A percentile compares a stretch with the other conserved stretches of the same genome.
Conservation (phyloP, 2,329 filamentous ascomycete species). For the Cytospora piceicola region DNA sequence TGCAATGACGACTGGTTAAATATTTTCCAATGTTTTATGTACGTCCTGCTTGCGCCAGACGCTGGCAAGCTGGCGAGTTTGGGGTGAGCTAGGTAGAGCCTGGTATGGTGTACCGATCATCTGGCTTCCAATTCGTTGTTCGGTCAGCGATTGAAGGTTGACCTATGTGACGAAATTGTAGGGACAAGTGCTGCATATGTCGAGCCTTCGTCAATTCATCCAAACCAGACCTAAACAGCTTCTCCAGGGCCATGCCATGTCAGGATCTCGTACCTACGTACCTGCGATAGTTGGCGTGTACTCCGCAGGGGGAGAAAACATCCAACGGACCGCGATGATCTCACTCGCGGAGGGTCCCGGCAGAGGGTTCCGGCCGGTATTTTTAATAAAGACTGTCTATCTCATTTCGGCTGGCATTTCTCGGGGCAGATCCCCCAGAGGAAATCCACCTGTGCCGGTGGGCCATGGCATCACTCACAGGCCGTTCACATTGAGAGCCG, state of each 20-base stretch:
- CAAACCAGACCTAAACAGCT: not conserved
- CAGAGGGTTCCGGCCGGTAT: conserved; percentile 6
- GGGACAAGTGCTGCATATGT: not conserved
- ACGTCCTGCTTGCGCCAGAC: not conserved
- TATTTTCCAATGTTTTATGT: not conserved
- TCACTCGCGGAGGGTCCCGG: conserved; percentile 2
- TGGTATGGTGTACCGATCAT: conserved; percentile 6
- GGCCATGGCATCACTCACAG: not conserved
- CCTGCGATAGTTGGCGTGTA: not conserved
- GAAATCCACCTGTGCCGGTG: conserved; percentile 28
- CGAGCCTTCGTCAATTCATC: too few relatives aligned
- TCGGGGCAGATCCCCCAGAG: conserved; percentile 30
- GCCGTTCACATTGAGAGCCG: not conserved
- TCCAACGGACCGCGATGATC: not conserved
- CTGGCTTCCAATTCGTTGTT: conserved; percentile 23
- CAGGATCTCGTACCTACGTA: too few relatives aligned
- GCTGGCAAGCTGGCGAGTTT: not conserved
- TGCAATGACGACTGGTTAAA: conserved; percentile 5
- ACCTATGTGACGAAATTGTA: conserved; percentile 19
- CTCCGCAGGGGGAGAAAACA: not conserved
- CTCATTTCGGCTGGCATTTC: conserved; percentile 29
- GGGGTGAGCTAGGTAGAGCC: conserved; percentile 12
- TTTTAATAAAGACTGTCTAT: conserved; percentile 3
- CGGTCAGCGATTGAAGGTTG: conserved; percentile 25
- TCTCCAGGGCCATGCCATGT: conserved; percentile 1